phyloP scores from a whole-genome alignment of 225 moss, liverwort and hornwort genomes.

The Physcomitrium patens region DNA sequence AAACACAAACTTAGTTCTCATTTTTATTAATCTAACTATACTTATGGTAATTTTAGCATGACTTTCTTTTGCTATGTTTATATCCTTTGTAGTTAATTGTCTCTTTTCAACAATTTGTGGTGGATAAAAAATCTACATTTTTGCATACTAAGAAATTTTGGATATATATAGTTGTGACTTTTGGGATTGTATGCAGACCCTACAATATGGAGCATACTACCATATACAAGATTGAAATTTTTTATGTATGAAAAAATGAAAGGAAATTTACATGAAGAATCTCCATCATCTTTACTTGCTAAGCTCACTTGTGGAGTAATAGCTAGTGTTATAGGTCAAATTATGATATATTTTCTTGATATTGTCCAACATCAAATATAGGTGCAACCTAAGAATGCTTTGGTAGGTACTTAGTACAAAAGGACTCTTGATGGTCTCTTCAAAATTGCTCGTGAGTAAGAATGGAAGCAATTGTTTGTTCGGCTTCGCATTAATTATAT shows the following conservation, averaged over 20 bases:
- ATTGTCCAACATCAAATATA: constrained; percentile 96
- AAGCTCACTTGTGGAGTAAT: constrained; percentile 73
- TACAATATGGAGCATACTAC: constrained; percentile 86
- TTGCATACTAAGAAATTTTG: background rate
- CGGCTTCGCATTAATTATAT: constrained; percentile 93
- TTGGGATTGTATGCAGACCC: constrained; percentile 61
- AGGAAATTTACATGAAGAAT: constrained; percentile 59
- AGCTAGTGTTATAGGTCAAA: constrained; percentile 63
- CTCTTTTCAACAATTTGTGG: background rate
- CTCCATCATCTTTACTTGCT: constrained; percentile 65
- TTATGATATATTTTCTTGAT: constrained; percentile 67
- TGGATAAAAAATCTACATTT: constrained; percentile 5
- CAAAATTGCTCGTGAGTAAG: constrained; percentile 70
- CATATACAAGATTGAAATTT: constrained; percentile 91
- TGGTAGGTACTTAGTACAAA: constrained; percentile 65
- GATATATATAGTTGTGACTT: background rate
- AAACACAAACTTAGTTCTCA: background rate
- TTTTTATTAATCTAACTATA: background rate
- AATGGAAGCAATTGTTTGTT: constrained; percentile 91
- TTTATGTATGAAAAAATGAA: constrained; percentile 86
- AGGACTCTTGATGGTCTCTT: constrained; percentile 83
- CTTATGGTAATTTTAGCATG: background rate
- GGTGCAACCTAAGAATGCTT: constrained; percentile 78
- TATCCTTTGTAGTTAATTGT: background rate
- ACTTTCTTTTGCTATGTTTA: constrained; percentile 9